phyloP scores from a whole-genome alignment of 2,329 filamentous ascomycete genomes.

The Aureobasidium lini region DNA sequence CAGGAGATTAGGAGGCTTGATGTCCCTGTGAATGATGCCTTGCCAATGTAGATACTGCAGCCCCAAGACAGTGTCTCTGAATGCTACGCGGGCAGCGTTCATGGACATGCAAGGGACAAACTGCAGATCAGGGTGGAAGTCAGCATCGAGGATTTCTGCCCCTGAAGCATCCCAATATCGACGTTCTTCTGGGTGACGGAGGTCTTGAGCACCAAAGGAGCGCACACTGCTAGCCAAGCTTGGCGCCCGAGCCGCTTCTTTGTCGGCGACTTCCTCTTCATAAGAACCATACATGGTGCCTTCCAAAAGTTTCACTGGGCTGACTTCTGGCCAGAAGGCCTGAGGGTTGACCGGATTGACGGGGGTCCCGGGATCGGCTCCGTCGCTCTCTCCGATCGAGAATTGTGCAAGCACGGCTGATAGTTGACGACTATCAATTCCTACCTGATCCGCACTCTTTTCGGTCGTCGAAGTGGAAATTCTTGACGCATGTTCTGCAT shows the following conservation, averaged over 20 bases:
- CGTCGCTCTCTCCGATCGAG: slow-evolving; percentile 2
- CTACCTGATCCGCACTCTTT: slow-evolving; percentile 3
- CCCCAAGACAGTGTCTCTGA: slow-evolving; percentile 87
- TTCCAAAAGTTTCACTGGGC: slow-evolving; percentile 43
- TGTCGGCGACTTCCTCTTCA: slow-evolving; percentile 30
- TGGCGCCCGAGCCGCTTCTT: slow-evolving; percentile 52
- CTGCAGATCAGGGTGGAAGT: slow-evolving; percentile 77
- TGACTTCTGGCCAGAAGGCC: background rate
- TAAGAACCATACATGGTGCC: slow-evolving; percentile 73
- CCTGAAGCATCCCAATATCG: slow-evolving; percentile 32
- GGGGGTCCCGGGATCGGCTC: slow-evolving; percentile 13
- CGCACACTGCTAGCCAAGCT: slow-evolving; percentile 67
- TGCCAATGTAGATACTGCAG: slow-evolving; percentile 72
- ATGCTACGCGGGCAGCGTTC: slow-evolving; percentile 71
- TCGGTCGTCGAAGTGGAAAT: slow-evolving; percentile 27
- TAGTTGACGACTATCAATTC: slow-evolving; percentile 2
- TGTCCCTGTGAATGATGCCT: slow-evolving; percentile 64
- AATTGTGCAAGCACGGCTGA: slow-evolving; percentile 9
- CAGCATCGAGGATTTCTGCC: slow-evolving; percentile 48
- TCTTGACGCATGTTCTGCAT: slow-evolving; percentile 29
- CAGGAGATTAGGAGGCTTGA: slow-evolving; percentile 70
- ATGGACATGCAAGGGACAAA: slow-evolving; percentile 92
- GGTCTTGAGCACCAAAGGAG: slow-evolving; percentile 16
- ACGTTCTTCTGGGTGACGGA: slow-evolving; percentile 40
- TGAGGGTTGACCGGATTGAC: slow-evolving; percentile 8